Evolutionary conservation across 805 yeast species (phyloP).

Genomic region (Priceomyces melissophilus): DNA sequence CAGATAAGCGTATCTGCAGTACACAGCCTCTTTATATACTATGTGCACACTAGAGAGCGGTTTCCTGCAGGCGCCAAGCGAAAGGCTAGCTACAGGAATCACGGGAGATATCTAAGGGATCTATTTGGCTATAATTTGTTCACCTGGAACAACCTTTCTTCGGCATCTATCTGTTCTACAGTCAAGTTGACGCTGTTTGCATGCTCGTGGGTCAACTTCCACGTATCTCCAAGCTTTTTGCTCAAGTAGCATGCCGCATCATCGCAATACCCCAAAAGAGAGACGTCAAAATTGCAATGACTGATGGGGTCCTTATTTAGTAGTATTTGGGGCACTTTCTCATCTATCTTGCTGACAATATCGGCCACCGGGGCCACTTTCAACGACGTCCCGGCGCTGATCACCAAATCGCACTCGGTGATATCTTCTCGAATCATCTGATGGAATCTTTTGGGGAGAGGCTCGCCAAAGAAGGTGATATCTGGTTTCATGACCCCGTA

Average conservation of each 20-base stretch:
- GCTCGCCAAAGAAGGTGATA: slow-evolving; percentile 79
- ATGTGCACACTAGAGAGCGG: too few species aligned
- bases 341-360: slow-evolving; percentile 33
- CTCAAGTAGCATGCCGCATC: slow-evolving; percentile 35
- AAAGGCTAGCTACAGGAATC: too few species aligned
- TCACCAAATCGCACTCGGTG: slow-evolving; percentile 67
- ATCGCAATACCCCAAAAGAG: slow-evolving; percentile 39
- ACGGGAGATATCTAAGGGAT: too few species aligned
- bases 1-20: too few species aligned
- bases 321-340: slow-evolving; percentile 33
- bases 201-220: slow-evolving; percentile 30
- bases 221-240: slow-evolving; percentile 23
- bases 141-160: slow-evolving; percentile 9
- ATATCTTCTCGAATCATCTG: slow-evolving; percentile 47
- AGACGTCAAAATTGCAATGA: slow-evolving; percentile 36
- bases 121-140: not conserved
- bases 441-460: slow-evolving; percentile 48
- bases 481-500: slow-evolving; percentile 76
- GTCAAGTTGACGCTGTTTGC: slow-evolving; percentile 8
- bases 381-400: slow-evolving; percentile 82
- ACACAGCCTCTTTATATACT: too few species aligned
- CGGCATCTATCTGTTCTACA: slow-evolving; percentile 8
- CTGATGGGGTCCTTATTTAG: slow-evolving; percentile 37
- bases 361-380: slow-evolving; percentile 56
- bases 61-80: too few species aligned